Conservation (phyloP, 75 land plant genomes). For the Picea glauca region DNA sequence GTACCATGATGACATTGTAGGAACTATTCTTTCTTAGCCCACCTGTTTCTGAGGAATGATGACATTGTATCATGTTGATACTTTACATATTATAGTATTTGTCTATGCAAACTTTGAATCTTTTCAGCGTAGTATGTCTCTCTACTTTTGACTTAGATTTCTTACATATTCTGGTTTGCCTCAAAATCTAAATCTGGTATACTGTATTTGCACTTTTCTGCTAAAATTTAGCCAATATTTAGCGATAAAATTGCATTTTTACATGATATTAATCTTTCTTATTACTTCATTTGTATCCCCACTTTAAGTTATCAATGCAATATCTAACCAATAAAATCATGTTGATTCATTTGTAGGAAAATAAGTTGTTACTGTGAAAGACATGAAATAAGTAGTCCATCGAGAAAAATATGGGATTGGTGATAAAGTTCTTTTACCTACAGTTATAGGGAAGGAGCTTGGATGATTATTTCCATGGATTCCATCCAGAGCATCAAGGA, state of each 20-base stretch:
- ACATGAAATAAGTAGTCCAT: conserved; percentile 79
- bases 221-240: neutral
- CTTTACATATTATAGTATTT: neutral
- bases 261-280: neutral
- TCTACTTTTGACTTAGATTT: neutral
- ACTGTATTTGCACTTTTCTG: neutral
- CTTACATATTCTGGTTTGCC: neutral
- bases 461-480: conserved; percentile 60
- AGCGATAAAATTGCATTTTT: neutral
- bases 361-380: conserved; percentile 59
- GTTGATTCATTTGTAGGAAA: conserved; percentile 41
- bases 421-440: conserved; percentile 21
- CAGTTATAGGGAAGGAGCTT: conserved; percentile 33
- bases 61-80: too few species aligned
- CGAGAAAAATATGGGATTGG: conserved; percentile 89
- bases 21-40: too few species aligned
- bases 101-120: neutral
- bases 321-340: neutral
- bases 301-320: neutral
- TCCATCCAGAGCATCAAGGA: conserved; percentile 30
- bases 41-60: too few species aligned
- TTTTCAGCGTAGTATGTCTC: neutral
- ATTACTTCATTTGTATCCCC: neutral
- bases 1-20: too few species aligned
- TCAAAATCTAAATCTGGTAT: neutral